Percentiles rank a stretch among this genome's conserved stretches.
Evolutionary conservation across 257 asterid genomes (phyloP).

Genomic region (Plantago major): DNA sequence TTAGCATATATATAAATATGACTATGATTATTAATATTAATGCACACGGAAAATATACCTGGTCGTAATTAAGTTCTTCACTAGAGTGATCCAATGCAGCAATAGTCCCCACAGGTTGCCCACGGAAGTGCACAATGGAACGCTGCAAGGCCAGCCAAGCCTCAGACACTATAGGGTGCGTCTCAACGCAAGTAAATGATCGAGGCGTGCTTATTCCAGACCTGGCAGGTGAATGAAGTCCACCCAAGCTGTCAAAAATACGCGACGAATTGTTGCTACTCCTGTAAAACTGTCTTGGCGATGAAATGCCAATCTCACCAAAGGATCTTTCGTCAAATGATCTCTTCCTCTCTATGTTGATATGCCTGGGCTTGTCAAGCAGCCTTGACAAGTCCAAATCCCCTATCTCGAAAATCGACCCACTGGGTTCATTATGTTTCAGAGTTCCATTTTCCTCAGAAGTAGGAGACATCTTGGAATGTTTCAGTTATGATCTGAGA

Average conservation of each 20-base stretch:
- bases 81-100: constrained; percentile 82
- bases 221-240: constrained; percentile 55
- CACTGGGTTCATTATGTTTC: constrained; percentile 40
- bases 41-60: constrained; percentile 34
- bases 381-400: constrained; percentile 57
- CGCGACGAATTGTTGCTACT: constrained; percentile 61
- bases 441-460: constrained; percentile 46
- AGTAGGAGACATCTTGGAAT: constrained; percentile 45
- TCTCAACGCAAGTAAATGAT: constrained; percentile 53
- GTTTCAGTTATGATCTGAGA: background rate
- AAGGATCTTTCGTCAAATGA: constrained; percentile 88
- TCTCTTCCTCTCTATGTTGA: constrained; percentile 73
- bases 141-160: constrained; percentile 88
- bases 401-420: constrained; percentile 68
- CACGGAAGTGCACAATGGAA: constrained; percentile 67
- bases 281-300: constrained; percentile 51
- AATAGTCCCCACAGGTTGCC: constrained; percentile 84
- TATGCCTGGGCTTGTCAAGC: constrained; percentile 53
- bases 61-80: constrained; percentile 89
- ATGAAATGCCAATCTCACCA: constrained; percentile 68
- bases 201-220: constrained; percentile 75
- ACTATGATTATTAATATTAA: background rate
- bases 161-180: constrained; percentile 72
- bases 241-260: constrained; percentile 46
- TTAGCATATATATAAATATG: background rate